phyloP scores from a whole-genome alignment of 78 protist species.

The Cavenderia fasciculata region DNA sequence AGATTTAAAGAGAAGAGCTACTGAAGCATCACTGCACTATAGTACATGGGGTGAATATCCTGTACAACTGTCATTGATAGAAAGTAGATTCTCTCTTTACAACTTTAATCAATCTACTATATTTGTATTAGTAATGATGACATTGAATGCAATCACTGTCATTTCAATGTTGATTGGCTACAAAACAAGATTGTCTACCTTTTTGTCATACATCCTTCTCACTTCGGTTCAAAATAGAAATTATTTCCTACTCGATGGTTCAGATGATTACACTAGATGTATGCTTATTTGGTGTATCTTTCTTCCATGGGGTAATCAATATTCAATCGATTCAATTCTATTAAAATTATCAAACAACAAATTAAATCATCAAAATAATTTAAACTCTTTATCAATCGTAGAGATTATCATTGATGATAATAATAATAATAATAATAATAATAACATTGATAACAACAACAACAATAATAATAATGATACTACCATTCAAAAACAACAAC shows the following conservation, averaged over 20 bases:
- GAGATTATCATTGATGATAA: too few species aligned
- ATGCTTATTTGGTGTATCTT: constrained; percentile 39
- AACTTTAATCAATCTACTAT: not conserved
- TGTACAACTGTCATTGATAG: not conserved
- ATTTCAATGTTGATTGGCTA: constrained; percentile 29
- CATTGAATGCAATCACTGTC: not conserved
- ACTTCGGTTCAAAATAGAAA: constrained; percentile 59
- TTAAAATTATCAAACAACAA: not conserved
- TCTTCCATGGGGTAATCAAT: constrained; percentile 7
- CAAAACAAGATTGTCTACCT: not conserved
- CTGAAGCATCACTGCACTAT: not conserved
- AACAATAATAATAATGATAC: not conserved
- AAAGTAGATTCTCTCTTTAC: constrained; percentile 18
- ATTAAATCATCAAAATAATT: too few species aligned
- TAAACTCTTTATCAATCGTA: too few species aligned
- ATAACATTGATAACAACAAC: not conserved
- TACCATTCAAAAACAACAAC: not conserved
- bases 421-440: constrained; percentile 13
- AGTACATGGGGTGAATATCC: constrained; percentile 15
- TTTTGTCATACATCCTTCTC: constrained; percentile 29
- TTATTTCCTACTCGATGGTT: constrained; percentile 44
- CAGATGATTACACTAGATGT: constrained; percentile 42
- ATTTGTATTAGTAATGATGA: not conserved
- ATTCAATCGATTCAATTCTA: constrained; percentile 34
- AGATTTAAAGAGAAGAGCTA: constrained; percentile 12